A percentile compares a stretch with the other conserved stretches of the same genome.
Conservation (phyloP, 1,284 basidiomycete genomes). For the Rhizopogon parksii region DNA sequence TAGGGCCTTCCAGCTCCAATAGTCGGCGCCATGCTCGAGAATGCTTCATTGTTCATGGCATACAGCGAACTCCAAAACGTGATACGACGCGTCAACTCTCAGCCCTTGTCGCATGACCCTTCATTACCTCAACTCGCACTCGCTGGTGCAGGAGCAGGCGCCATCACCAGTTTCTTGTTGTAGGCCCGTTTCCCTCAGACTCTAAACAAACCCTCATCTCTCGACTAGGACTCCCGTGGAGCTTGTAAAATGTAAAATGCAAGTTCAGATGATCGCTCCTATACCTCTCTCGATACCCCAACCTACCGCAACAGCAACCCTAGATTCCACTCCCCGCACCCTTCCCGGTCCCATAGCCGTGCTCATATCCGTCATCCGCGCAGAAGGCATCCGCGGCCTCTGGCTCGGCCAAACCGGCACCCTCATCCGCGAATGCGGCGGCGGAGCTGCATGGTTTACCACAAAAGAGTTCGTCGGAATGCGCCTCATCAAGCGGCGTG, state of each 20-base stretch:
- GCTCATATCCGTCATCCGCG: slow-evolving; percentile 57
- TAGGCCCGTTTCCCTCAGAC: slow-evolving; percentile 33
- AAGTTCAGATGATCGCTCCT: slow-evolving; percentile 80
- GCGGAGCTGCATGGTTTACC: slow-evolving; percentile 87
- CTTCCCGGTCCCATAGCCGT: slow-evolving; percentile 67
- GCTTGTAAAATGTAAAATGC: slow-evolving; percentile 97
- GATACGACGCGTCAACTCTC: slow-evolving; percentile 38
- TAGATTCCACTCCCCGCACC: background rate
- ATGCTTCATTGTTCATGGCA: slow-evolving; percentile 82
- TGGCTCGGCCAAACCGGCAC: slow-evolving; percentile 98
- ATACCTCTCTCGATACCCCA: slow-evolving; percentile 15
- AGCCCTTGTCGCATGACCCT: slow-evolving; percentile 35
- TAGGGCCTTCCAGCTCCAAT: slow-evolving; percentile 92
- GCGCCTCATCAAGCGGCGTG: slow-evolving; percentile 47
- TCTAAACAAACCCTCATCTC: background rate
- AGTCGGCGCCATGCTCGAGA: slow-evolving; percentile 89
- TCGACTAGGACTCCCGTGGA: slow-evolving; percentile 81
- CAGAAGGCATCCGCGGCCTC: slow-evolving; percentile 74
- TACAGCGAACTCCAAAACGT: slow-evolving; percentile 80
- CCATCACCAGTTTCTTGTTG: slow-evolving; percentile 82
- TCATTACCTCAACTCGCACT: slow-evolving; percentile 66
- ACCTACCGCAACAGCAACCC: slow-evolving; percentile 3
- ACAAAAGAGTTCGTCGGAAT: slow-evolving; percentile 75
- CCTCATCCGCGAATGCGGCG: slow-evolving; percentile 89
- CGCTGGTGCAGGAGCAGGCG: slow-evolving; percentile 83